Evolutionary conservation across 768 basidiomycete species (phyloP).

Genomic region (Phaeotremella fagi): DNA sequence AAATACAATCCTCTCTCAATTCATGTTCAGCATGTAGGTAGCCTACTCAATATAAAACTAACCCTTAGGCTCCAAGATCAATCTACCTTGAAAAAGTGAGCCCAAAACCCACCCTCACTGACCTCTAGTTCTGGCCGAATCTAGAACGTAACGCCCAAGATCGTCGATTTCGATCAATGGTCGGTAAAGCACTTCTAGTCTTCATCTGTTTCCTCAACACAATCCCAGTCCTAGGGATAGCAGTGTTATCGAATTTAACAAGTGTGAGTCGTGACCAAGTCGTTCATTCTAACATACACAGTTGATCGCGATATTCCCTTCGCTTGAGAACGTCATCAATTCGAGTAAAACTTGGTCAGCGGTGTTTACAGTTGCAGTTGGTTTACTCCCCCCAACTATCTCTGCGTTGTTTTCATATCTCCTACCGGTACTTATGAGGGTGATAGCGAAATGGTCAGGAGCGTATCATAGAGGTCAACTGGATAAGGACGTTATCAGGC

Average conservation of each 20-base stretch:
- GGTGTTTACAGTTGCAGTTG: constrained; percentile 25
- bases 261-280: constrained; percentile 14
- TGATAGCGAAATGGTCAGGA: constrained; percentile 29
- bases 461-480: constrained; percentile 32
- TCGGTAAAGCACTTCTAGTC: constrained; percentile 18
- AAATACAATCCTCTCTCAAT: constrained; percentile 7
- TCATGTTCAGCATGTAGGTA: constrained; percentile 16
- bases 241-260: constrained; percentile 28
- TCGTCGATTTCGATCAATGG: constrained; percentile 9
- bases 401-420: constrained; percentile 30
- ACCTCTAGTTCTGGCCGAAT: constrained; percentile 32
- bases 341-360: constrained; percentile 17
- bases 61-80: constrained; percentile 15
- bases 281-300: constrained; percentile 3
- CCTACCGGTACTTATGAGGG: constrained; percentile 32
- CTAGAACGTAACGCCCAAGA: constrained; percentile 22
- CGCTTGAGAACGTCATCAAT: constrained; percentile 15
- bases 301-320: constrained; percentile 9
- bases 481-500: constrained; percentile 32
- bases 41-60: background rate
- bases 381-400: constrained; percentile 26
- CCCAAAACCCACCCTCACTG: too few relatives aligned
- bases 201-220: constrained; percentile 33
- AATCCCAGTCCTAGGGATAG: constrained; percentile 34
- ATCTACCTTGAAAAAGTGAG: background rate